These are phyloP conservation scores for Bocquillonia castaneifolia DNA, from an alignment of 441 rosid species.

Conservation along the genomic window DNA sequence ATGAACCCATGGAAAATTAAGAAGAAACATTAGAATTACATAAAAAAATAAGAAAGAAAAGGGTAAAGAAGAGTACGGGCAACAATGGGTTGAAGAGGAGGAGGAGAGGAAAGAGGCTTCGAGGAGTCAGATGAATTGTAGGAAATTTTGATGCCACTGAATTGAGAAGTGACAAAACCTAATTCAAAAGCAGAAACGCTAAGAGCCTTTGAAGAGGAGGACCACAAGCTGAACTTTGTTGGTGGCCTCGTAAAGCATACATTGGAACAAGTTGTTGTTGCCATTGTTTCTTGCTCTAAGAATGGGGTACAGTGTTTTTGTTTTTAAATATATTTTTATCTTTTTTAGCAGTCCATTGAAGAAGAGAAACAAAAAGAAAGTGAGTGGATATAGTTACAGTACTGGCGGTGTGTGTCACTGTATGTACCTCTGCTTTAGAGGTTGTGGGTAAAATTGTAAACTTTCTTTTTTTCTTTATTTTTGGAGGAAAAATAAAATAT, in stretches of 20 bases:
- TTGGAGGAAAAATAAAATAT: too few relatives aligned
- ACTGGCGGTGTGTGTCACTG: too few relatives aligned
- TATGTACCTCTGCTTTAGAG: too few relatives aligned
- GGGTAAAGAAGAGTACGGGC: constrained; percentile 49
- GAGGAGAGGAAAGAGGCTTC: constrained; percentile 34
- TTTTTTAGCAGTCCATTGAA: too few relatives aligned
- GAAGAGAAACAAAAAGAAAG: too few relatives aligned
- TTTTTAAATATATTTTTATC: neutral
- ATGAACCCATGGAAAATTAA: neutral
- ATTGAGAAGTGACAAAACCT: constrained; percentile 60
- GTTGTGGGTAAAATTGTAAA: too few relatives aligned
- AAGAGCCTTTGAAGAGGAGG: constrained; percentile 14
- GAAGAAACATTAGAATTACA: neutral
- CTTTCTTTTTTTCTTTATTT: too few relatives aligned
- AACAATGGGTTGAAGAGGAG: constrained; percentile 51
- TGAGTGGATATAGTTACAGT: too few relatives aligned
- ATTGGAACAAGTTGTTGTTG: constrained; percentile 1
- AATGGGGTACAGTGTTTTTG: too few relatives aligned
- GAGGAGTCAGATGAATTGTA: constrained; percentile 15
- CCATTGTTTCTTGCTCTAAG: neutral
- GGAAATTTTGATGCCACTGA: constrained; percentile 61
- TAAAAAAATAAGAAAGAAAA: neutral
- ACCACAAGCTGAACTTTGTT: constrained; percentile 6
- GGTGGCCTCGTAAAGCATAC: constrained; percentile 4
- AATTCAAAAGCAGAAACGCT: constrained; percentile 28